These are phyloP conservation scores for Blastocystis sp. DNA, from an alignment of 352 stramenopile species.

Conservation along the genomic window DNA sequence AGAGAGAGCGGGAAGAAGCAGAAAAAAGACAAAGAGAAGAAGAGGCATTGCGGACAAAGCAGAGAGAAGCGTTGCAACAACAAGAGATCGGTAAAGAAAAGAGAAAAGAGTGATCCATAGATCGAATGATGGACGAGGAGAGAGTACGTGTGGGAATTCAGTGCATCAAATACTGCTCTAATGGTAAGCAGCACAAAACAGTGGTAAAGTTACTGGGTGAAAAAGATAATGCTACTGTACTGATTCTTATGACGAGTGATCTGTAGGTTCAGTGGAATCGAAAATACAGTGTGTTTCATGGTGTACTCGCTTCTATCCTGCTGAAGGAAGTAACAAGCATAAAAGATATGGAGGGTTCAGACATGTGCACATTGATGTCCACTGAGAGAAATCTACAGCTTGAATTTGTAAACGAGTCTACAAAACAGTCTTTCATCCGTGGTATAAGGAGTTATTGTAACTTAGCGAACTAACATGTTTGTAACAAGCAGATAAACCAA, in stretches of 20 bases:
- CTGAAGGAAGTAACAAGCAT: neutral
- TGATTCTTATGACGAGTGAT: neutral
- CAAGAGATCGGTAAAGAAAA: neutral
- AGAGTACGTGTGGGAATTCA: neutral
- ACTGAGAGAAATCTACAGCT: neutral
- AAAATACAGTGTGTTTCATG: neutral
- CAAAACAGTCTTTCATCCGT: neutral
- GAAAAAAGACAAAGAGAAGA: neutral
- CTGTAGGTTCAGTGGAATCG: slow-evolving; percentile 24
- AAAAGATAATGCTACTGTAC: neutral
- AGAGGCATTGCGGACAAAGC: neutral
- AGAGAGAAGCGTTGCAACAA: neutral
- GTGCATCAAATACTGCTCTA: slow-evolving; percentile 15
- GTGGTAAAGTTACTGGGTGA: slow-evolving; percentile 19
- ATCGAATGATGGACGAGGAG: neutral
- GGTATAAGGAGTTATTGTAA: neutral
- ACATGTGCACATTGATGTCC: neutral
- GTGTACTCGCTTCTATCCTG: neutral
- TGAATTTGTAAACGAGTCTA: neutral
- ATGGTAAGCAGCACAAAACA: neutral
- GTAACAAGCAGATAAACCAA: neutral
- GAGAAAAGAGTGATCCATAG: neutral
- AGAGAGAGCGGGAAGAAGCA: neutral
- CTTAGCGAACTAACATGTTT: neutral
- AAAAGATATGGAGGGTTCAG: neutral